Evolutionary conservation across 768 basidiomycete species (phyloP).

Genomic region (Lactarius akahatsu): DNA sequence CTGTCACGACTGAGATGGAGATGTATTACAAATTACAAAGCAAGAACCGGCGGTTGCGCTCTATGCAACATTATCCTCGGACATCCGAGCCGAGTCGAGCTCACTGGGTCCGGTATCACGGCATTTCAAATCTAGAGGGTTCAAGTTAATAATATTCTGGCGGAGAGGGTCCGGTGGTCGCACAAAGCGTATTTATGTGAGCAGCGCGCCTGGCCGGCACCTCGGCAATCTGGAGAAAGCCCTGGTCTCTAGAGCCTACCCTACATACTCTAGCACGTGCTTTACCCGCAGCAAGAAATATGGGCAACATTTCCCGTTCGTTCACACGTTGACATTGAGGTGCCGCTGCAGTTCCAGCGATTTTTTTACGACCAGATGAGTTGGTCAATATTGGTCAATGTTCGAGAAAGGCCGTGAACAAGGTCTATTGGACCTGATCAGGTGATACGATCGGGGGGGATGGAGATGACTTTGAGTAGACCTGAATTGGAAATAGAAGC

Average conservation of each 20-base stretch:
- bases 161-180: no score
- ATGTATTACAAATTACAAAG: no score
- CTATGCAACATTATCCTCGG: no score
- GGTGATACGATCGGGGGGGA: neutral
- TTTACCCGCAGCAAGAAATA: neutral
- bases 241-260: no score
- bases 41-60: no score
- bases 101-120: no score
- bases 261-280: constrained; percentile 7
- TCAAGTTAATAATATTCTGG: no score
- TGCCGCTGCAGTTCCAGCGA: neutral
- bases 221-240: no score
- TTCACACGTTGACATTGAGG: neutral
- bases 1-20: neutral
- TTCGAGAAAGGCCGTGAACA: neutral
- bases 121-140: no score
- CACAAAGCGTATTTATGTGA: no score
- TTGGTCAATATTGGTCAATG: neutral
- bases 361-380: neutral
- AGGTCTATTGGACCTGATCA: neutral
- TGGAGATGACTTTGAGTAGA: neutral
- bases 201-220: no score
- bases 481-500: neutral
- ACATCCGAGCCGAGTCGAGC: no score
- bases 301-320: neutral